Evolutionary conservation across 2,329 filamentous ascomycete genomes (phyloP).

Genomic region (Catunica adiposa): DNA sequence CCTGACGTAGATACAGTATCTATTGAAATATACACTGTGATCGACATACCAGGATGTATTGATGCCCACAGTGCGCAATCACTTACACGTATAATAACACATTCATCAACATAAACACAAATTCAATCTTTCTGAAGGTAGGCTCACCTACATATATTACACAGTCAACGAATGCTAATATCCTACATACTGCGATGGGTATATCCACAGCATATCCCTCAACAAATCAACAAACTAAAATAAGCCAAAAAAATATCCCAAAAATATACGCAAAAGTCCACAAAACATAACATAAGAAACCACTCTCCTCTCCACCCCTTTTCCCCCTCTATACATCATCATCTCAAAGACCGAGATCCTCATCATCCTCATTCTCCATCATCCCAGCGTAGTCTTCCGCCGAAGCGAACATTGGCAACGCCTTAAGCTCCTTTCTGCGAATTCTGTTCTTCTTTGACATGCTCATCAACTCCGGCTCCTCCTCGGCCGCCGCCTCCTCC

Average conservation of each 20-base stretch:
- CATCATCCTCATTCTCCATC: slow-evolving; percentile 54
- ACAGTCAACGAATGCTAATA: neutral
- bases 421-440: slow-evolving; percentile 73
- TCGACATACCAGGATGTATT: too few relatives aligned
- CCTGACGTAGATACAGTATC: too few relatives aligned
- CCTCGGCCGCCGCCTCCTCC: slow-evolving; percentile 35
- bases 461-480: slow-evolving; percentile 28
- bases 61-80: too few relatives aligned
- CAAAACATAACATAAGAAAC: neutral
- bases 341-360: slow-evolving; percentile 16
- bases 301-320: neutral
- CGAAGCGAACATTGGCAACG: slow-evolving; percentile 81
- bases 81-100: too few relatives aligned
- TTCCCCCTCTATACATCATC: neutral
- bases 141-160: slow-evolving; percentile 5
- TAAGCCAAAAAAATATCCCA: slow-evolving; percentile 2
- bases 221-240: neutral
- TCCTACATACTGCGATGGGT: slow-evolving; percentile 4
- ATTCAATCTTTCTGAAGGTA: neutral
- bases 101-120: neutral
- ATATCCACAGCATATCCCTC: neutral
- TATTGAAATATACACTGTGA: too few relatives aligned
- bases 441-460: slow-evolving; percentile 29
- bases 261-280: neutral
- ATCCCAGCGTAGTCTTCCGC: slow-evolving; percentile 85